Conservation (phyloP, 1,284 basidiomycete species). For the Grifola frondosa region DNA sequence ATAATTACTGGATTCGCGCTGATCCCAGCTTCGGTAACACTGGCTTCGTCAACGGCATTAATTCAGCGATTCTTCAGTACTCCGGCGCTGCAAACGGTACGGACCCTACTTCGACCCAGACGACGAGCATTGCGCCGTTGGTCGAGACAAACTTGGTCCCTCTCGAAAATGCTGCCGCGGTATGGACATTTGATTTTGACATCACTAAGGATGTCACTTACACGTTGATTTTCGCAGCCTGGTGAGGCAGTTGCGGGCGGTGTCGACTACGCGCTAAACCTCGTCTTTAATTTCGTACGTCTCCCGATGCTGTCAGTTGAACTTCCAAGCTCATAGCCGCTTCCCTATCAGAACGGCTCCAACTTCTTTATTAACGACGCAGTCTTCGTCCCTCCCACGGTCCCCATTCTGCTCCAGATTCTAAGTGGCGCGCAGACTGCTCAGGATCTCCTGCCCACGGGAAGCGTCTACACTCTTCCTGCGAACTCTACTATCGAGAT, state of each 20-base stretch:
- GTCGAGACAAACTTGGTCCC: slow-evolving; percentile 29
- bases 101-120: slow-evolving; percentile 37
- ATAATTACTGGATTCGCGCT: slow-evolving; percentile 20
- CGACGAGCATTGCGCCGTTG: slow-evolving; percentile 21
- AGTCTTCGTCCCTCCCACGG: slow-evolving; percentile 25
- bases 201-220: neutral
- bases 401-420: slow-evolving; percentile 40
- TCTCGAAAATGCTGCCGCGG: slow-evolving; percentile 14
- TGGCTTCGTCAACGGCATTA: slow-evolving; percentile 39
- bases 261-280: slow-evolving; percentile 30
- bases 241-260: slow-evolving; percentile 27
- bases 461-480: slow-evolving; percentile 30
- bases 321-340: neutral
- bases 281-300: slow-evolving; percentile 27
- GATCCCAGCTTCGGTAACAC: slow-evolving; percentile 32
- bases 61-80: slow-evolving; percentile 27
- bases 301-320: neutral
- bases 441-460: slow-evolving; percentile 30
- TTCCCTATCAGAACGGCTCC: slow-evolving; percentile 13
- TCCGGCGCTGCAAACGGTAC: slow-evolving; percentile 40
- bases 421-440: slow-evolving; percentile 32
- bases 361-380: slow-evolving; percentile 30
- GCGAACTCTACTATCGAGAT: slow-evolving; percentile 36
- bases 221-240: slow-evolving; percentile 17
- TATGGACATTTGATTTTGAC: neutral